These are phyloP conservation scores for Penicillium silybi DNA, from an alignment of 495 filamentous ascomycete species.

Conservation along the genomic window DNA sequence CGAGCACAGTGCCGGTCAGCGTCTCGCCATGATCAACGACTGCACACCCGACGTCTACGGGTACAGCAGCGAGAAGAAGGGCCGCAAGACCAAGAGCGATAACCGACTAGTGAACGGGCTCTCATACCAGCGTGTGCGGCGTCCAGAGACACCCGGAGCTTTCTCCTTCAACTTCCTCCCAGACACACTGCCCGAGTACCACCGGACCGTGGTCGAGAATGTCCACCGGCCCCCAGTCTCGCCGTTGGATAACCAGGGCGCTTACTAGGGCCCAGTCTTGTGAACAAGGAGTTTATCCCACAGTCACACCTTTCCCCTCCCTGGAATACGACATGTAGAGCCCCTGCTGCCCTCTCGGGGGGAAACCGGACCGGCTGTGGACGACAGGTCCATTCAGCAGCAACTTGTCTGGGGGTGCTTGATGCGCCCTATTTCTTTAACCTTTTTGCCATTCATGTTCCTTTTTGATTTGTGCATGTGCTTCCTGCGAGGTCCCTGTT, in stretches of 20 bases:
- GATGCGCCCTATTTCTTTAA: not conserved
- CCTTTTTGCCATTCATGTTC: not conserved
- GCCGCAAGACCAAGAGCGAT: conserved; percentile 11
- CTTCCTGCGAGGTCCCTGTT: not conserved
- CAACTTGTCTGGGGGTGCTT: not conserved
- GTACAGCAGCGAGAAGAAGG: conserved; percentile 32
- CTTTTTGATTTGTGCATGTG: not conserved
- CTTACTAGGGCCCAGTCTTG: conserved; percentile 10
- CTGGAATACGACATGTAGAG: not conserved
- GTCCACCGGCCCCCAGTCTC: conserved; percentile 22
- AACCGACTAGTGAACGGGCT: conserved; percentile 31
- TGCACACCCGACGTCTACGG: conserved; percentile 30
- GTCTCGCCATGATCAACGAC: conserved; percentile 20
- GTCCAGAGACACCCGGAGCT: conserved; percentile 9
- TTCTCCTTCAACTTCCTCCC: conserved; percentile 12
- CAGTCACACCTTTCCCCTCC: not conserved
- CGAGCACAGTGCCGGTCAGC: conserved; percentile 16
- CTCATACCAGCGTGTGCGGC: conserved; percentile 34
- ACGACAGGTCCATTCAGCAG: not conserved
- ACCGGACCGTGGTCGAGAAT: conserved; percentile 15
- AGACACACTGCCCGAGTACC: conserved; percentile 21
- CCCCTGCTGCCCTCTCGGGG: not conserved
- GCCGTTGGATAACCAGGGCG: conserved; percentile 25
- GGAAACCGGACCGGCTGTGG: not conserved
- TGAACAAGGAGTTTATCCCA: not conserved